A percentile compares a stretch with the other conserved stretches of the same genome.
Conservation (phyloP, 305 asterid genomes). For the Fraxinus baroniana region DNA sequence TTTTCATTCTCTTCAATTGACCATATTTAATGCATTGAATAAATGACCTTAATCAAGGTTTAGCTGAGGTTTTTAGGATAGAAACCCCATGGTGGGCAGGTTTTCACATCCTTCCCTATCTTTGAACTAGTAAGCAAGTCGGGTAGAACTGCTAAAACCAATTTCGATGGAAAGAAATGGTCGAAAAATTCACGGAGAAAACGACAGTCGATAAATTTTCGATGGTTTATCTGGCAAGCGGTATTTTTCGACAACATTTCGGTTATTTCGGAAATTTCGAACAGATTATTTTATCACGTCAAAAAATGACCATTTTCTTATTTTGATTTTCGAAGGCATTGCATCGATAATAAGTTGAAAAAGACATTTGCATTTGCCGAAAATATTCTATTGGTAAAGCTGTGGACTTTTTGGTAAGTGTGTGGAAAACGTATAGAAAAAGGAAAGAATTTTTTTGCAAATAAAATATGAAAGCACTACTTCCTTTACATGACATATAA, state of each 20-base stretch:
- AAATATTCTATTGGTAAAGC: background rate
- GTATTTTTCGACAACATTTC: background rate
- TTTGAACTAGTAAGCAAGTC: background rate
- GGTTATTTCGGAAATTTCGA: background rate
- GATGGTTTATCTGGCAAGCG: background rate
- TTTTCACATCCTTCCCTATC: background rate
- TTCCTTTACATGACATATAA: background rate
- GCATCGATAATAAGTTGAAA: background rate
- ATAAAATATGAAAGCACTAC: background rate
- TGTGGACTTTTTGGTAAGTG: background rate
- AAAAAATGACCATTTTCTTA: background rate
- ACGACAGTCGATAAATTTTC: background rate
- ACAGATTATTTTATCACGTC: background rate
- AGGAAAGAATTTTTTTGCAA: background rate
- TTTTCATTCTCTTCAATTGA: background rate
- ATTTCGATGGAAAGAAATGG: background rate
- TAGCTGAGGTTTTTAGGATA: background rate
- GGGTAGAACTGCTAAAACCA: background rate
- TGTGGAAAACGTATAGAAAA: background rate
- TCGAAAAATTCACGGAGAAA: background rate
- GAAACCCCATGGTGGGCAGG: background rate
- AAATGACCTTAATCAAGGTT: background rate
- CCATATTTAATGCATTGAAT: background rate
- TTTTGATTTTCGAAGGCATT: background rate
- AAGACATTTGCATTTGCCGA: background rate